Evolutionary conservation across 2,329 filamentous ascomycete species (phyloP), one percentile per base, ranked within the genome.

Genomic region (Plenodomus tracheiphilus): DNA sequence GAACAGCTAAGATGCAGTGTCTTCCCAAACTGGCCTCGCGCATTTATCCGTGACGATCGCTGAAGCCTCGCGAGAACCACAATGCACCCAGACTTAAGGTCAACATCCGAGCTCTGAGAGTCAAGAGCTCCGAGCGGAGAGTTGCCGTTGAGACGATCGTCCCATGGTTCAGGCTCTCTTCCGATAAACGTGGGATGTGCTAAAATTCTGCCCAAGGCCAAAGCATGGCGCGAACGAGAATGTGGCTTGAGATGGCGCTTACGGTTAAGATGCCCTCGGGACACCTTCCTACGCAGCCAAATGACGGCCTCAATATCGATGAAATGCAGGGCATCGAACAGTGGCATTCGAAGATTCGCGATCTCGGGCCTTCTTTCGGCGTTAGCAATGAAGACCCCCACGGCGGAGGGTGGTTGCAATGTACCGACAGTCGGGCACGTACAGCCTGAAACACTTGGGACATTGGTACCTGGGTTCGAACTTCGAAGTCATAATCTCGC

Each of bases 41-140:
- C 54, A 59, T 59, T 55, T 55, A 55, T 20, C 56, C 56, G 51
- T 30, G 46, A 30, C 39, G 51, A 46, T 49, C 43, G 39, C 34
- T 32, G 19, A 37, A 37, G 42, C 28, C 21, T 43, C 36, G 36
- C 16, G 28, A 28, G 25, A 41, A 28, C 45, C 28, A 32, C 17
- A 17, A 22, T 13, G 30, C 17, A 37, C 15, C 20, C 43, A 32
- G 22, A 32, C 25, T 30, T 22, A 18, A 21, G 40, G 32, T 47
- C 28, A 47, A 21, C 35, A 48, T n/a, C 37, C 44, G 37, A 22
- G 42, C 38, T 46, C 2, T 39, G 25, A 18, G 30, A 18, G 36
- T 39, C 35, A 36, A 34, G 47, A 50, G 43, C 36, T 20, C 35
- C 39, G 37, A 44, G 30, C 38, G 38, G 43, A 16, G 15, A 46